Evolutionary conservation across 208 protist species (phyloP), one percentile per base, ranked within the genome.

Genomic region (Acanthamoeba quina): DNA sequence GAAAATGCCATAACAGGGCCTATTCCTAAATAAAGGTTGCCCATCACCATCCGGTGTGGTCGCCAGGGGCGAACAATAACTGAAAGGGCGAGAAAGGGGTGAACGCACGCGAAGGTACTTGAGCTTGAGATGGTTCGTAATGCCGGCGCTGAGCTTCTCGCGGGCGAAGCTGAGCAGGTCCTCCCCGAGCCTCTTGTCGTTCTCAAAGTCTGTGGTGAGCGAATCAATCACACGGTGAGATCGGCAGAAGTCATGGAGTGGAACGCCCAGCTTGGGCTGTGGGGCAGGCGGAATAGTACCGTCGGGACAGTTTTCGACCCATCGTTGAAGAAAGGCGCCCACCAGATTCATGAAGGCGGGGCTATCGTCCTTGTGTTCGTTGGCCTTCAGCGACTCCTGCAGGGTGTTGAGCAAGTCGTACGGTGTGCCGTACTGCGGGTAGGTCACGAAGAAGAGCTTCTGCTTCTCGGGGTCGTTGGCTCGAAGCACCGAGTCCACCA

Each of bases 391-490:
- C 6, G 37, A 52, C 19, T 82, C 72, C 44, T 82, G 72, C 19
- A 82, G 41, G 24, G 44, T n/a, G 41, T 5, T 10, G 17, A 82
- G 72, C 3, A 82, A 26, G 41, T 82, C 72, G 21, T 13, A 17
- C 72, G 72, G 72, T 10, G 19, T 82, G 11, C 19, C 72, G 44
- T 82, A n/a, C 41, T 82, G 72, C 19, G 11, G 72, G 41, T 82
- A 82, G 44, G 72, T 82, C 11, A 82, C 72, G 72, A 82, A 82
- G 72, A 82, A 82, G 17, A 82, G 17, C 72, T 82, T 82, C 41
- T 82, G 72, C 44, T 31, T 82, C 72, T 82, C 72, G 37, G 72
- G 7, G 72, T 82, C 72, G 72, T 82, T 54, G 24, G 72, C 34
- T n/a, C 52, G 6, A 11, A 82, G 72, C 19, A 82, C 41, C 24